These are phyloP conservation scores for Candida chauliodis DNA, from an alignment of 805 yeast genomes.

Conservation along the genomic window DNA sequence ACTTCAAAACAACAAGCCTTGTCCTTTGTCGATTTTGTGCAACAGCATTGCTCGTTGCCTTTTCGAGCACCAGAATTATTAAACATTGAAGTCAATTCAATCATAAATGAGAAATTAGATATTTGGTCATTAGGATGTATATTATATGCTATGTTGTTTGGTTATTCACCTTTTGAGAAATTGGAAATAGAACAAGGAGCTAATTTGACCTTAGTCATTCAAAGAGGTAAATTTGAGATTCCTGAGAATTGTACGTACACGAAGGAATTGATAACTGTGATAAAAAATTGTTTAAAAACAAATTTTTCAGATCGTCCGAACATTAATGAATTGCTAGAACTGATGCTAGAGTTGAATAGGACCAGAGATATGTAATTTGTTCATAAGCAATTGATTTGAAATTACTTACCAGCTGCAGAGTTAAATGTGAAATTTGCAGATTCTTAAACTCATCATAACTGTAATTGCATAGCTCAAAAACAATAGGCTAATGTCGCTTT, in stretches of 20 bases:
- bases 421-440: too few relatives aligned
- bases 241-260: slow-evolving; percentile 56
- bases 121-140: slow-evolving; percentile 92
- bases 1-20: slow-evolving; percentile 67
- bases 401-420: too few relatives aligned
- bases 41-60: slow-evolving; percentile 80
- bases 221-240: slow-evolving; percentile 58
- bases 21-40: slow-evolving; percentile 74
- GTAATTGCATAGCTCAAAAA: too few relatives aligned
- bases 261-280: slow-evolving; percentile 51
- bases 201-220: slow-evolving; percentile 70
- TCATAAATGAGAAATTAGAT: slow-evolving; percentile 71
- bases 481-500: too few relatives aligned
- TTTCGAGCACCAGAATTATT: slow-evolving; percentile 89
- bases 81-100: slow-evolving; percentile 66
- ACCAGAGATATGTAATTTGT: not conserved
- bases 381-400: not conserved
- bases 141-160: slow-evolving; percentile 72
- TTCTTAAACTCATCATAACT: too few relatives aligned
- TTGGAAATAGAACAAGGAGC: slow-evolving; percentile 82
- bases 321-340: slow-evolving; percentile 54
- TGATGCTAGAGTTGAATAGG: slow-evolving; percentile 38
- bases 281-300: slow-evolving; percentile 57
- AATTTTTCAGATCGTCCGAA: slow-evolving; percentile 63
- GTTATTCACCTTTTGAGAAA: slow-evolving; percentile 82